phyloP scores from a whole-genome alignment of 768 basidiomycete genomes.

The Tulasnella sp. region DNA sequence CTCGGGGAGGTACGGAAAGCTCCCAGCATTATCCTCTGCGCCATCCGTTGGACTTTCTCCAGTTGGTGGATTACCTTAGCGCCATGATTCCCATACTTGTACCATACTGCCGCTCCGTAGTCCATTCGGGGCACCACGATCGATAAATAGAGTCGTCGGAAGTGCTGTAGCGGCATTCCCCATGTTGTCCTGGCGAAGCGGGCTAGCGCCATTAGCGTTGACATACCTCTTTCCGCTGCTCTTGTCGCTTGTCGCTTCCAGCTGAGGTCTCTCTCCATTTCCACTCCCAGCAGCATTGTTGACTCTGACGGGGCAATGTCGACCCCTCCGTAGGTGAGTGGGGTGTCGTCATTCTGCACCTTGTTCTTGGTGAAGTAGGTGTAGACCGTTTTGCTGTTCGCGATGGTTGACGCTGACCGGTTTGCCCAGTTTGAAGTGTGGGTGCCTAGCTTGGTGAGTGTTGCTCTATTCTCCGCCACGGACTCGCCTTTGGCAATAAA shows the following conservation, averaged over 20 bases:
- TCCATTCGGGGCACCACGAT: neutral
- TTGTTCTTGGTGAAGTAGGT: conserved; percentile 15
- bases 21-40: neutral
- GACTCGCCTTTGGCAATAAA: neutral
- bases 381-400: conserved; percentile 15
- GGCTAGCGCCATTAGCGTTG: neutral
- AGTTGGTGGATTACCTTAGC: neutral
- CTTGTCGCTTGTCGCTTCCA: conserved; percentile 4
- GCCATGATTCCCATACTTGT: neutral
- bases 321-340: neutral
- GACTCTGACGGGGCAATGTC: neutral
- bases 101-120: neutral
- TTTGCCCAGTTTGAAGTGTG: neutral
- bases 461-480: neutral
- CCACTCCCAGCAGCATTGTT: conserved; percentile 13
- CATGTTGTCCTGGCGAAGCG: neutral
- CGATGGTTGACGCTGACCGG: conserved; percentile 4
- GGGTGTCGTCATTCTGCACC: neutral
- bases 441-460: neutral
- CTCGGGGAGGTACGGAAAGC: neutral
- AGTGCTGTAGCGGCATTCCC: neutral
- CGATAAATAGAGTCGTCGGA: neutral
- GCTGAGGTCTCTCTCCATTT: conserved; percentile 13
- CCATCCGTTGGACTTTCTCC: neutral
- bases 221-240: neutral